Evolutionary conservation across 2,329 filamentous ascomycete genomes (phyloP).

Genomic region (Epicoccum nigrum): DNA sequence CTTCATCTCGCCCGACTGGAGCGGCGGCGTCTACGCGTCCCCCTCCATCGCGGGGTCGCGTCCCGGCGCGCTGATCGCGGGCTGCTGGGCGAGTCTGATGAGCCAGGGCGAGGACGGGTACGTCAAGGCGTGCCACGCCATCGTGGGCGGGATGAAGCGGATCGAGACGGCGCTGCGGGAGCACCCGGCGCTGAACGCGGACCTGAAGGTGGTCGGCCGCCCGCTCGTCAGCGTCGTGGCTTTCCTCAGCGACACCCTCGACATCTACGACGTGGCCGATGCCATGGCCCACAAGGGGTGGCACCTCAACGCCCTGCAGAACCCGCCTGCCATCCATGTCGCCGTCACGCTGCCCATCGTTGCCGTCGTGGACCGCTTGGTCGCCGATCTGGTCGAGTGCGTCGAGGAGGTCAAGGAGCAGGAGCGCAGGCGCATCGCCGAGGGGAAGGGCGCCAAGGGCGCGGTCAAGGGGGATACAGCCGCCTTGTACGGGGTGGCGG

Average conservation of each 20-base stretch:
- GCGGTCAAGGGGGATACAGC: slow-evolving; percentile 76
- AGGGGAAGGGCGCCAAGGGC: slow-evolving; percentile 67
- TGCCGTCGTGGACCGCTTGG: slow-evolving; percentile 78
- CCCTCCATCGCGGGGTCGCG: slow-evolving; percentile 90
- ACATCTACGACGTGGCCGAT: slow-evolving; percentile 95
- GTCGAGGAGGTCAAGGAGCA: slow-evolving; percentile 78
- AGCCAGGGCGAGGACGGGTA: slow-evolving; percentile 86
- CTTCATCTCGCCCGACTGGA: slow-evolving; percentile 94
- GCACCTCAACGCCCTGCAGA: slow-evolving; percentile 95
- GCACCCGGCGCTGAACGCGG: slow-evolving; percentile 69
- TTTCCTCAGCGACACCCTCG: slow-evolving; percentile 80
- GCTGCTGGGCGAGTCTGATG: slow-evolving; percentile 94
- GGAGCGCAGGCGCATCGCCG: slow-evolving; percentile 72
- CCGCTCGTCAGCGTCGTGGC: slow-evolving; percentile 91
- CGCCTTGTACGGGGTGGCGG: slow-evolving; percentile 92
- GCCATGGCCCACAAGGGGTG: slow-evolving; percentile 83
- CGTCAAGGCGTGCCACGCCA: slow-evolving; percentile 81
- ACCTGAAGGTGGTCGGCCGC: slow-evolving; percentile 80
- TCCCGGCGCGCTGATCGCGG: slow-evolving; percentile 91
- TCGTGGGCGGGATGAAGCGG: slow-evolving; percentile 85
- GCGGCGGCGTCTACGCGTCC: slow-evolving; percentile 92
- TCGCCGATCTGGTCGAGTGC: slow-evolving; percentile 69
- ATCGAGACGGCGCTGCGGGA: slow-evolving; percentile 75
- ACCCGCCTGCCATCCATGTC: slow-evolving; percentile 88
- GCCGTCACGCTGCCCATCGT: slow-evolving; percentile 89